A percentile compares a stretch with the other conserved stretches of the same genome.
These are phyloP conservation scores for Serpula lacrymans DNA, from an alignment of 768 basidiomycete species.

Conservation along the genomic window DNA sequence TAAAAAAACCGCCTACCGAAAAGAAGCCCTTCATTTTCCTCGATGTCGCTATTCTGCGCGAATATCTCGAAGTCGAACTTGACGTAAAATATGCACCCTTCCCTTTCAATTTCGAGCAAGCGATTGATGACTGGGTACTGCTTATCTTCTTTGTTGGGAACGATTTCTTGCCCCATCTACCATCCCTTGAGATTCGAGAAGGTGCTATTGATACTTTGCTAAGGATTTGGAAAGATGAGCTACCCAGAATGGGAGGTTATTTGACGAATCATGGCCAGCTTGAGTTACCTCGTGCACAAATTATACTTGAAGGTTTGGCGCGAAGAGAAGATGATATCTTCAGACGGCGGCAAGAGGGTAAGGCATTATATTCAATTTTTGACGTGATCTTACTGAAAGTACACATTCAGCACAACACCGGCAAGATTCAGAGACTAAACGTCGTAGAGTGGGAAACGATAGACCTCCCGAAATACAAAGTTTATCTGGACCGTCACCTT, in stretches of 20 bases:
- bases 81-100: constrained; percentile 74
- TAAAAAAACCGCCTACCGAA: constrained; percentile 53
- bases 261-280: constrained; percentile 90
- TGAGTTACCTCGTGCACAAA: constrained; percentile 80
- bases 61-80: constrained; percentile 97
- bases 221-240: constrained; percentile 91
- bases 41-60: constrained; percentile 91
- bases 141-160: constrained; percentile 99
- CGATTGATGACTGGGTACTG: constrained; percentile 99
- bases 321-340: constrained; percentile 95
- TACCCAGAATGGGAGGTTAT: constrained; percentile 97
- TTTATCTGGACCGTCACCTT: constrained; percentile 25
- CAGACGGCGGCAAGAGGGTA: constrained; percentile 85
- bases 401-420: constrained; percentile 79
- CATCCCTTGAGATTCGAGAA: constrained; percentile 97
- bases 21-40: constrained; percentile 99
- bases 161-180: constrained; percentile 95
- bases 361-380: constrained; percentile 24
- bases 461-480: constrained; percentile 34
- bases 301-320: constrained; percentile 96
- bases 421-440: constrained; percentile 88
- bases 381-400: constrained; percentile 8
- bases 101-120: constrained; percentile 91
- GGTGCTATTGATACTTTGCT: constrained; percentile 97
- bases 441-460: constrained; percentile 68